Evolutionary conservation across 192 early-diverging fungal species (phyloP), one percentile per base, ranked within the genome.

Genomic region (Mortierella hygrophila): DNA sequence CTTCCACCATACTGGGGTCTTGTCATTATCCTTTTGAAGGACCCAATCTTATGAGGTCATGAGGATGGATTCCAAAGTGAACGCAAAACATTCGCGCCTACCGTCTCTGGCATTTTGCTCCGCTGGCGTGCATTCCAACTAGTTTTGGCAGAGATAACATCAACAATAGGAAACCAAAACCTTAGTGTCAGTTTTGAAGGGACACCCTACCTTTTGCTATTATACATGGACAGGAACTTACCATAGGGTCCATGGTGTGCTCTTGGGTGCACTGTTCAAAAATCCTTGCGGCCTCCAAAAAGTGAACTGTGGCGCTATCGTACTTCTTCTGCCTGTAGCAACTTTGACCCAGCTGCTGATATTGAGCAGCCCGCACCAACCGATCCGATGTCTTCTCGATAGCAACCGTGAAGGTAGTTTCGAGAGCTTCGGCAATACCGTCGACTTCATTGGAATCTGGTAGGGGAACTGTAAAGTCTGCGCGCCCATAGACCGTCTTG

Each of bases 301-400:
- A 35, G 6, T 68, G 65, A 68, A 68, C 32, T 2, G 6, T 68
- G 65, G 65, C 65, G 0, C 2, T 68, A 6, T 68, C 65, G 6
- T 2, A 68, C 65, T 68, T 68, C 32, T 68, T 68, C 37, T 35
- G 65, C 65, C 65, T 68, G 65, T 35, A 16, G 65, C 65, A 68
- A 29, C 65, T 37, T 0, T 1, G 4, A 11, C 65, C 26, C 7
- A 35, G 29, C 29, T 68, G 26, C 16, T 68, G 37, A n/a, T 68
- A 68, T 32, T 68, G 65, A 68, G 65, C 65, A 0, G 65, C 65
- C 0, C 65, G 65, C 1, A 1, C 6, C 65, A 68, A 1, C 1
- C 2, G 1, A 32, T 68, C 65, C 32, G 29, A 16, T 0, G 0
- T 68, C 0, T 6, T 32, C 3, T 2, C 29, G 35, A 68, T 68